A percentile compares a stretch with the other conserved stretches of the same genome.
Conservation (phyloP, 140 eudicot genomes). For the Oenanthe javanica region DNA sequence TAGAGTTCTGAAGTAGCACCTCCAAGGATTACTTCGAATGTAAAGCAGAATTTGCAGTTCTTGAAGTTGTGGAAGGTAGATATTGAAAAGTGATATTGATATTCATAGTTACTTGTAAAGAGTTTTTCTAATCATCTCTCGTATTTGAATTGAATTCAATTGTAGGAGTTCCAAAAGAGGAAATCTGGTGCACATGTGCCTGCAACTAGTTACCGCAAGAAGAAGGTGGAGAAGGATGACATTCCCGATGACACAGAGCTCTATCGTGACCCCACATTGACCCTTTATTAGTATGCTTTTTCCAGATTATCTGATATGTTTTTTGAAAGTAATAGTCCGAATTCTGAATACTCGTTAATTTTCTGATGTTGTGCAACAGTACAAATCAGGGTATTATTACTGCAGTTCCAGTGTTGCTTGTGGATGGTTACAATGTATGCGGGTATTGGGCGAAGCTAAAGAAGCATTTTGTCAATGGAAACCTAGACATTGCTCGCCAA, state of each 20-base stretch:
- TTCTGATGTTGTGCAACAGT: constrained; percentile 39
- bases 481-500: constrained; percentile 86
- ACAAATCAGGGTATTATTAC: constrained; percentile 60
- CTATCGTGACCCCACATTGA: constrained; percentile 69
- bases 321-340: background rate
- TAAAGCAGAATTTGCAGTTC: constrained; percentile 83
- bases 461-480: constrained; percentile 77
- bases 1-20: constrained; percentile 62
- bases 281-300: constrained; percentile 57
- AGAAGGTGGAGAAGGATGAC: constrained; percentile 83
- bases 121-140: background rate
- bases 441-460: constrained; percentile 95
- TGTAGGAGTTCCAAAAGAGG: constrained; percentile 71
- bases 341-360: background rate
- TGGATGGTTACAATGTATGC: constrained; percentile 94
- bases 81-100: background rate
- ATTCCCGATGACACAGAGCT: constrained; percentile 62
- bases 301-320: constrained; percentile 6
- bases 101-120: background rate
- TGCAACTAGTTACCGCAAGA: constrained; percentile 78
- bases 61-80: constrained; percentile 62
- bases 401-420: constrained; percentile 79
- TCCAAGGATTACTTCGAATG: constrained; percentile 77
- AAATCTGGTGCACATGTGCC: constrained; percentile 59
- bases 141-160: background rate